These are phyloP conservation scores for Curvularia sp. DNA, from an alignment of 2,329 filamentous ascomycete species.

Conservation along the genomic window DNA sequence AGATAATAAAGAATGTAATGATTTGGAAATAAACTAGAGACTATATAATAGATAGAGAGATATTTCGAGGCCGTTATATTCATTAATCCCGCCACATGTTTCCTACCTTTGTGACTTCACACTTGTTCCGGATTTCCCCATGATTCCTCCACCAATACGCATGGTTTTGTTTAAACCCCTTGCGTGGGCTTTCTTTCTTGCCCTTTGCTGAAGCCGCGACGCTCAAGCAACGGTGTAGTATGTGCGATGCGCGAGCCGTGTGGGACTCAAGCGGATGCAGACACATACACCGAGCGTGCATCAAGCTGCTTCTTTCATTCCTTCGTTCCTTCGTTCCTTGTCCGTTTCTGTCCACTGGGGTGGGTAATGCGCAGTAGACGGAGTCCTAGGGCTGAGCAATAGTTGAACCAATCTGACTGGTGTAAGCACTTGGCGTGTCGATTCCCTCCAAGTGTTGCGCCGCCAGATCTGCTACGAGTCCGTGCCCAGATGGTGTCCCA, in stretches of 20 bases:
- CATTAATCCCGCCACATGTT: conserved; percentile 1
- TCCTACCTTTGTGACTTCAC: neutral
- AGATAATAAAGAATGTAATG: neutral
- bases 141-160: conserved; percentile 44
- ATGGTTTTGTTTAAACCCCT: conserved; percentile 24
- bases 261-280: conserved; percentile 28
- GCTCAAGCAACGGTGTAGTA: conserved; percentile 38
- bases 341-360: conserved; percentile 27
- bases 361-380: conserved; percentile 26
- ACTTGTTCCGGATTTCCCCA: conserved; percentile 7
- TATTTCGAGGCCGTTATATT: neutral
- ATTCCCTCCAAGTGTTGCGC: conserved; percentile 21
- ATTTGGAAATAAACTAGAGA: neutral
- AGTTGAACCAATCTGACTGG: conserved; percentile 45
- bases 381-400: conserved; percentile 51
- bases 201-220: conserved; percentile 41
- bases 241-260: conserved; percentile 30
- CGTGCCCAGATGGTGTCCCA: conserved; percentile 47
- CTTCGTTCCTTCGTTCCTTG: conserved; percentile 19
- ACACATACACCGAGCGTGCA: conserved; percentile 38
- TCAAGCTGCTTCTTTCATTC: conserved; percentile 44
- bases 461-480: conserved; percentile 49
- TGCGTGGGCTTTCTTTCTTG: neutral
- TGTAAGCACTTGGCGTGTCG: neutral
- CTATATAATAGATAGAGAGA: neutral